Evolutionary conservation across 495 filamentous ascomycete species (phyloP), one percentile per base, ranked within the genome.

Genomic region (Hypoxylon subgilvum): DNA sequence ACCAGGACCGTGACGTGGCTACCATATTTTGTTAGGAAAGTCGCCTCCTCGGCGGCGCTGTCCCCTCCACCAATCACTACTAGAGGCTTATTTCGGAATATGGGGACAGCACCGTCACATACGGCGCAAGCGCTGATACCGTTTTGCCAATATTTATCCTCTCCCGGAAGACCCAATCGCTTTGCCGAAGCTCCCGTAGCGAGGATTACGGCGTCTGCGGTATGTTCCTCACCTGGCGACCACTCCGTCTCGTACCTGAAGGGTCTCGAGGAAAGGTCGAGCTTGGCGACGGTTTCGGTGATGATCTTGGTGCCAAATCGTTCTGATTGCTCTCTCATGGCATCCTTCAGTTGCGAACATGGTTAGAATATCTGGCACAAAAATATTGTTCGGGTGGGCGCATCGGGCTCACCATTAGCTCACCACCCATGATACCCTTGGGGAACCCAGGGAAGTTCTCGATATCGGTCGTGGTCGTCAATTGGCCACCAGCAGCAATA

Each of bases 391-490:
- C 21, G 2, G 5, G 30, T 8, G 6, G 6, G 22, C 13, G 5
- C 5, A 19, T 34, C 14, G 14, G 23, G 57, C 75, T 25, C 61
- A 85, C 84, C 94, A 98, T 98, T 52, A 98, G 77, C 69, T 89
- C 85, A 40, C 79, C 66, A 31, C 94, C 94, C 70, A 89, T 87
- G 67, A 97, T 90, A 52, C 89, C 91, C 42, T 87, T 81, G 53
- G 88, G 89, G 79, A 96, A 98, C 28, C 94, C 94, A 44, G 94
- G 94, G 76, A 86, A 98, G 78, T 98, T 98, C 81, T 98, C 94
- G 48, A 98, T 86, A 56, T 98, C 94, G 67, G 96, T 97, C 52
- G 94, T 98, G 30, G 94, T 98, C 18, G 94, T 98, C 50, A 98
- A 79, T 79, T 98, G 94, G 25, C 94, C 94, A 66, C 94, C 94